Percentiles rank a stretch among this genome's conserved stretches.
Conservation (phyloP, 1,284 basidiomycete genomes). For the Apiotrichum porosum region DNA sequence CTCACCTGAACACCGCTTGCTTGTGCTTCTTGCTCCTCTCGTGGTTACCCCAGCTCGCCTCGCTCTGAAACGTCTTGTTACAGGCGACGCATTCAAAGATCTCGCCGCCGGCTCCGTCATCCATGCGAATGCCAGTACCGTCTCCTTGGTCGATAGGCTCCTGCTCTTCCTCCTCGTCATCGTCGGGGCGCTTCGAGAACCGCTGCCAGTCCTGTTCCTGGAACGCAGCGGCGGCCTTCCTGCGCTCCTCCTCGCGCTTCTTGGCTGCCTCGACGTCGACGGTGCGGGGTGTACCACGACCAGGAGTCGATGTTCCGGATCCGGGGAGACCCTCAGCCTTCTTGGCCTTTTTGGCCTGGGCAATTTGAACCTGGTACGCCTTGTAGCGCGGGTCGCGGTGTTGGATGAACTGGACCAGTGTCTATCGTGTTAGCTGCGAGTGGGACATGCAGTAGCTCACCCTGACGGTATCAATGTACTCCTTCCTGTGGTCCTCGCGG, state of each 20-base stretch:
- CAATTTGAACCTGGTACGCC: constrained; percentile 59
- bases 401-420: constrained; percentile 77
- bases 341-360: constrained; percentile 16
- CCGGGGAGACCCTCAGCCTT: background rate
- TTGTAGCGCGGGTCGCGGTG: constrained; percentile 93
- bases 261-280: constrained; percentile 26
- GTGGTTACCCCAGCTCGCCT: constrained; percentile 93
- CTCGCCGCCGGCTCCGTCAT: constrained; percentile 32
- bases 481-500: constrained; percentile 76
- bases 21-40: constrained; percentile 94
- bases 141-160: constrained; percentile 37
- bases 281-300: constrained; percentile 9
- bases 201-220: constrained; percentile 74
- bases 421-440: constrained; percentile 50
- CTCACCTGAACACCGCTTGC: constrained; percentile 69
- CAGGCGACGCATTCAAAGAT: constrained; percentile 94
- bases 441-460: too few species aligned
- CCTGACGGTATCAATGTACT: constrained; percentile 88
- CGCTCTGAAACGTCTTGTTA: constrained; percentile 81
- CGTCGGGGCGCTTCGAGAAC: constrained; percentile 59
- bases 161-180: constrained; percentile 52
- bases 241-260: constrained; percentile 25
- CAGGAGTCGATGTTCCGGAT: constrained; percentile 5
- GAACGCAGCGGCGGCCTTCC: constrained; percentile 28
- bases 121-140: constrained; percentile 30